A percentile compares a stretch with the other conserved stretches of the same genome.
Evolutionary conservation across 2,329 filamentous ascomycete species (phyloP).

Genomic region (Diaporthe helianthi): DNA sequence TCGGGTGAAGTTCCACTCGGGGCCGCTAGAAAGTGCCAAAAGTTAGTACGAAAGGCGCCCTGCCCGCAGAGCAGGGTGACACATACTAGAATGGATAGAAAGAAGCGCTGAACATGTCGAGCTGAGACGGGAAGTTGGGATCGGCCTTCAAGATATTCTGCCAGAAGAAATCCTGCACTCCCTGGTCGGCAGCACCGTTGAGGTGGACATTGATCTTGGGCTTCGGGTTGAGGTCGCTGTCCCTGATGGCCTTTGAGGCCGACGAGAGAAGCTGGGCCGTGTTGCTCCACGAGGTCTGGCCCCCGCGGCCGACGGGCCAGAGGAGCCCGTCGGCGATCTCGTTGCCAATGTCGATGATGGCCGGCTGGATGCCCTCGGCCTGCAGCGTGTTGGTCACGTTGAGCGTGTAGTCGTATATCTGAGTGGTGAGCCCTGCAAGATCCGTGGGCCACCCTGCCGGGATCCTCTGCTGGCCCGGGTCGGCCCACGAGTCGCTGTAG

Average conservation of each 20-base stretch:
- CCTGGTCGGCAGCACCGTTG: slow-evolving; percentile 78
- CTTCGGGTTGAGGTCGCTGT: slow-evolving; percentile 61
- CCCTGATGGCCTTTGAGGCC: slow-evolving; percentile 68
- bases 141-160: slow-evolving; percentile 61
- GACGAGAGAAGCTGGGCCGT: slow-evolving; percentile 70
- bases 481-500: slow-evolving; percentile 75
- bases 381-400: slow-evolving; percentile 68
- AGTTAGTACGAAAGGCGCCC: background rate
- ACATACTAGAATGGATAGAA: slow-evolving; percentile 19
- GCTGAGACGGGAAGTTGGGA: slow-evolving; percentile 59
- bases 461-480: slow-evolving; percentile 67
- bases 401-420: slow-evolving; percentile 73
- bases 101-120: slow-evolving; percentile 74
- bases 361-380: slow-evolving; percentile 58
- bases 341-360: slow-evolving; percentile 75
- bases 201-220: slow-evolving; percentile 78
- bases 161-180: slow-evolving; percentile 67
- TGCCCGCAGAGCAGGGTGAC: too few species aligned
- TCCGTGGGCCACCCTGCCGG: slow-evolving; percentile 69
- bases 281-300: slow-evolving; percentile 61
- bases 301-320: slow-evolving; percentile 67
- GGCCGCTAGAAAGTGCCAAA: background rate
- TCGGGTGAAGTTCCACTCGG: slow-evolving; percentile 17
- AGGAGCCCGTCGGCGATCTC: slow-evolving; percentile 74
- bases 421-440: slow-evolving; percentile 64